These are phyloP conservation scores for Diaporthe destruens DNA, from an alignment of 2,329 filamentous ascomycete genomes.

Conservation along the genomic window DNA sequence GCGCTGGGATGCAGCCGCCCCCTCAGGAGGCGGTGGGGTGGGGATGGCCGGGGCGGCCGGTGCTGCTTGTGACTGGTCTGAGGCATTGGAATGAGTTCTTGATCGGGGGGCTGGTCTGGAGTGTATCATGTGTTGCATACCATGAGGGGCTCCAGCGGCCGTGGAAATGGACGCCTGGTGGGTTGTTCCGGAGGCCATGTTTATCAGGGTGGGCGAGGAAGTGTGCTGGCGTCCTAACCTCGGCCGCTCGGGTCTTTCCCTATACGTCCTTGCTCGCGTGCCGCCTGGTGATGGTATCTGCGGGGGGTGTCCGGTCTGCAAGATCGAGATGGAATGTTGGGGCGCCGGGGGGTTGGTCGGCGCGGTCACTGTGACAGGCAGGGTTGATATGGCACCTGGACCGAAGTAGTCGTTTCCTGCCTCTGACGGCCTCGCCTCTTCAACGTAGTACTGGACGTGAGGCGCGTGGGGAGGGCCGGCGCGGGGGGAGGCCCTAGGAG, in stretches of 20 bases:
- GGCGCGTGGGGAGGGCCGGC: slow-evolving; percentile 59
- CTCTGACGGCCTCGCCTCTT: slow-evolving; percentile 76
- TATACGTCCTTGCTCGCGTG: slow-evolving; percentile 66
- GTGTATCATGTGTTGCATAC: slow-evolving; percentile 53
- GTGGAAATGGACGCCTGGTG: slow-evolving; percentile 54
- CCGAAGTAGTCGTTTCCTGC: slow-evolving; percentile 86
- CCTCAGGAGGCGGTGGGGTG: slow-evolving; percentile 57
- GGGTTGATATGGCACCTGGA: slow-evolving; percentile 63
- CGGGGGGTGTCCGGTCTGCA: slow-evolving; percentile 84
- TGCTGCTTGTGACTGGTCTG: slow-evolving; percentile 58
- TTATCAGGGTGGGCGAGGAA: slow-evolving; percentile 80
- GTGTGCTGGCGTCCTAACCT: slow-evolving; percentile 79
- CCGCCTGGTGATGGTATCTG: slow-evolving; percentile 86
- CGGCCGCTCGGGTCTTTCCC: slow-evolving; percentile 70
- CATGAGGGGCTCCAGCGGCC: slow-evolving; percentile 48
- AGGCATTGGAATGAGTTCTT: slow-evolving; percentile 69
- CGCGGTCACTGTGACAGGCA: slow-evolving; percentile 55
- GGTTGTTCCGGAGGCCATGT: slow-evolving; percentile 63
- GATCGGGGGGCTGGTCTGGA: slow-evolving; percentile 60
- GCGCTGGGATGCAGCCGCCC: slow-evolving; percentile 57
- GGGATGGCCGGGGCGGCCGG: slow-evolving; percentile 62
- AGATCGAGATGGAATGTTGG: slow-evolving; percentile 74
- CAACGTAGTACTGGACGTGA: slow-evolving; percentile 65
- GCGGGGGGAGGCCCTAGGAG: slow-evolving; percentile 84
- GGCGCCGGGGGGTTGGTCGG: slow-evolving; percentile 52